These are phyloP conservation scores for Flaveria linearis DNA, from an alignment of 129 eudicot genomes.

Conservation along the genomic window DNA sequence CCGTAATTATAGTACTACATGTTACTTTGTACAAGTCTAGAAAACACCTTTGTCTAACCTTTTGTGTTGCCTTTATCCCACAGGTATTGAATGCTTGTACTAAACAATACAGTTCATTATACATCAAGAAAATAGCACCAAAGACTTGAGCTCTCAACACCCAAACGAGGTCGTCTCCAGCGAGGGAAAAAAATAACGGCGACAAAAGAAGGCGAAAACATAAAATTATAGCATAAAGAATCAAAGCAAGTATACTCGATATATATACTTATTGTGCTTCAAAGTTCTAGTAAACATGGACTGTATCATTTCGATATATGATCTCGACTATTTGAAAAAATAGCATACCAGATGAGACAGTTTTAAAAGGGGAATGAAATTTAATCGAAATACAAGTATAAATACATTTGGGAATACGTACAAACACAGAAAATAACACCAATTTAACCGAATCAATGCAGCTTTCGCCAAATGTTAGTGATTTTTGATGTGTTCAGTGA, in stretches of 20 bases:
- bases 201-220: not conserved
- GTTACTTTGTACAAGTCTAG: not conserved
- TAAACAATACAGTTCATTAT: not conserved
- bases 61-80: not conserved
- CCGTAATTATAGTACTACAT: not conserved
- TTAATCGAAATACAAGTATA: not conserved
- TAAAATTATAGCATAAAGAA: not conserved
- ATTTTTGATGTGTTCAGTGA: conserved; percentile 53
- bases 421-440: not conserved
- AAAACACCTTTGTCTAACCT: too few relatives aligned
- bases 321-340: not conserved
- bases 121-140: not conserved
- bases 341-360: not conserved
- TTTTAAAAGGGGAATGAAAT: not conserved
- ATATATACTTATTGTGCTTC: conserved; percentile 20
- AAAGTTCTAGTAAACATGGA: conserved; percentile 14
- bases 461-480: conserved; percentile 67
- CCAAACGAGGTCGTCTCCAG: not conserved
- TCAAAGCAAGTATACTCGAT: not conserved
- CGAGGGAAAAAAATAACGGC: not conserved
- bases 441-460: conserved; percentile 40
- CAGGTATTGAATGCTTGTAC: not conserved
- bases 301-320: not conserved
- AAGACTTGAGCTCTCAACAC: not conserved
- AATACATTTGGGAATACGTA: conserved; percentile 17